Evolutionary conservation across 2,329 filamentous ascomycete species (phyloP).

Genomic region (Verruconis gallopava): DNA sequence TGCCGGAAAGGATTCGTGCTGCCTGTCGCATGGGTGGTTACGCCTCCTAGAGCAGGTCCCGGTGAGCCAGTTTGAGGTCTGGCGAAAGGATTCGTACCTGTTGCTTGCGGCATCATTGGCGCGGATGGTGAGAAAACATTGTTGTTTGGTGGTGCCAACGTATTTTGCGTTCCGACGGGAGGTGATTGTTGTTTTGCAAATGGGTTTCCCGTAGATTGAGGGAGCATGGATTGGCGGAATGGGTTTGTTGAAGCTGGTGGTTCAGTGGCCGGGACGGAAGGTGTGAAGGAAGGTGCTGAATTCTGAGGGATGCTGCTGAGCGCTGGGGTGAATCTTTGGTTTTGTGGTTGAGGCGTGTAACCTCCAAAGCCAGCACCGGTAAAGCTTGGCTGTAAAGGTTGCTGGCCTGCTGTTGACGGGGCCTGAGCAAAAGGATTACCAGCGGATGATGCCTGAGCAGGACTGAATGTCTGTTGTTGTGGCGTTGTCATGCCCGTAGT

Average conservation of each 20-base stretch:
- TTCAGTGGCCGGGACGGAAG: slow-evolving; percentile 24
- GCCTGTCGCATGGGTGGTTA: slow-evolving; percentile 68
- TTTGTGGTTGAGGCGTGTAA: slow-evolving; percentile 53
- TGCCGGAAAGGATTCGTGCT: slow-evolving; percentile 93
- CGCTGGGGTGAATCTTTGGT: slow-evolving; percentile 23
- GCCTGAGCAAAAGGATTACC: slow-evolving; percentile 26
- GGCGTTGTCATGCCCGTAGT: background rate
- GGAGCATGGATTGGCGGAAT: slow-evolving; percentile 81
- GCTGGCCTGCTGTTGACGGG: slow-evolving; percentile 2
- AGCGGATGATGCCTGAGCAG: slow-evolving; percentile 14
- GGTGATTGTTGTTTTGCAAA: slow-evolving; percentile 52
- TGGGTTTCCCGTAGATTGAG: slow-evolving; percentile 43
- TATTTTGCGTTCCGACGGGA: slow-evolving; percentile 4
- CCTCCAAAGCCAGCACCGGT: slow-evolving; percentile 76
- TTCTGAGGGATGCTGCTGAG: slow-evolving; percentile 39
- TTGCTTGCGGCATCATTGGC: slow-evolving; percentile 43
- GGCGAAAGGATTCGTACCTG: slow-evolving; percentile 61
- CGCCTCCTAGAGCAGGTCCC: slow-evolving; percentile 22
- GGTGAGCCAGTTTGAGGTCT: slow-evolving; percentile 32
- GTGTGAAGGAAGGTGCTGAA: slow-evolving; percentile 32
- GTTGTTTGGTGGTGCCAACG: slow-evolving; percentile 19
- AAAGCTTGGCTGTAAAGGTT: slow-evolving; percentile 40
- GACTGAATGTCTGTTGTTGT: slow-evolving; percentile 6
- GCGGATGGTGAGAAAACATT: slow-evolving; percentile 27
- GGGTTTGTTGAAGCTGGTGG: slow-evolving; percentile 61